These are phyloP conservation scores for Hyaloperonospora brassicae DNA, from an alignment of 352 stramenopile genomes.

Conservation along the genomic window DNA sequence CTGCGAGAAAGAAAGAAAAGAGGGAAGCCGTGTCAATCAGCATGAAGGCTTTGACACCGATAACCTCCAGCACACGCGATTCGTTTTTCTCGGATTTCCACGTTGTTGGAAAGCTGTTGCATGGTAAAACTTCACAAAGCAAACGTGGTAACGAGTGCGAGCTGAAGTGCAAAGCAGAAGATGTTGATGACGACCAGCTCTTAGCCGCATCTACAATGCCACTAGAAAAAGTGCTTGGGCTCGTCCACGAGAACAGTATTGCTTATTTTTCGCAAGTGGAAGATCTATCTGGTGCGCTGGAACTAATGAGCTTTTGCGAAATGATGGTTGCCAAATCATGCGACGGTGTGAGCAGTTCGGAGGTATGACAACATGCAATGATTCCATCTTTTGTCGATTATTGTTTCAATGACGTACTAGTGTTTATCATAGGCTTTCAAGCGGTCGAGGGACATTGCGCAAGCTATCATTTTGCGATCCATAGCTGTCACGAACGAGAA, in stretches of 20 bases:
- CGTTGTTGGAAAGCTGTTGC: constrained; percentile 66
- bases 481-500: constrained; percentile 64
- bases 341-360: constrained; percentile 32
- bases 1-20: constrained; percentile 11
- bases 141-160: constrained; percentile 11
- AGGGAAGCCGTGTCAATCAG: neutral
- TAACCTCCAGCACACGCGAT: constrained; percentile 33
- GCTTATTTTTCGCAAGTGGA: constrained; percentile 71
- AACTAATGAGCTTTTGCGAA: constrained; percentile 66
- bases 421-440: constrained; percentile 40
- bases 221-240: constrained; percentile 49
- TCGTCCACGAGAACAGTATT: constrained; percentile 69
- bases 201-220: constrained; percentile 47
- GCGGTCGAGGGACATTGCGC: constrained; percentile 38
- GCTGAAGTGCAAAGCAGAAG: constrained; percentile 4
- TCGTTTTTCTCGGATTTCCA: constrained; percentile 78
- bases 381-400: neutral
- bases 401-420: neutral
- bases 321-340: constrained; percentile 51
- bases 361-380: constrained; percentile 26
- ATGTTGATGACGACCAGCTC: constrained; percentile 38
- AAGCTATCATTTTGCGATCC: constrained; percentile 54
- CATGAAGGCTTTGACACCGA: constrained; percentile 3
- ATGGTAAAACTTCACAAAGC: constrained; percentile 45
- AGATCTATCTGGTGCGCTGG: constrained; percentile 48